Percentiles rank a stretch among this genome's conserved stretches.
phyloP scores from a whole-genome alignment of 495 filamentous ascomycete species.

The Recurvomyces mirabilis region DNA sequence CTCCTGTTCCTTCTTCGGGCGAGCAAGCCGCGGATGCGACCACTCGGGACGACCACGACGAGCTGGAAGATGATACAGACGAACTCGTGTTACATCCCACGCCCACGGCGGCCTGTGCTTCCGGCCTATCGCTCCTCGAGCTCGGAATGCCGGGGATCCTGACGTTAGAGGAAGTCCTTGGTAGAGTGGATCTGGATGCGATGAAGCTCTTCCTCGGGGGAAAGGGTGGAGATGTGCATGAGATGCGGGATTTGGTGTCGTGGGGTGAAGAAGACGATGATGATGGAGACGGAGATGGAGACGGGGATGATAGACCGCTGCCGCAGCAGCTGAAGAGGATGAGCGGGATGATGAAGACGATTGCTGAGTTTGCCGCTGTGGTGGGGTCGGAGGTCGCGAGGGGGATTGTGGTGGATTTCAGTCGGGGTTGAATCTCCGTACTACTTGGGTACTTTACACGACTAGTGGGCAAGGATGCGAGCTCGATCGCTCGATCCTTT shows the following conservation, averaged over 20 bases:
- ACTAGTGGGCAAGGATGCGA: no score
- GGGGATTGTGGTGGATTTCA: slow-evolving; percentile 35
- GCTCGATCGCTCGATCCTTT: no score
- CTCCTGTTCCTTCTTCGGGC: neutral
- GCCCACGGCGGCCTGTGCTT: slow-evolving; percentile 25
- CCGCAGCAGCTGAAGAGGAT: slow-evolving; percentile 50
- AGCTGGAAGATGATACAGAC: slow-evolving; percentile 9
- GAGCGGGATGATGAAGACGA: no score
- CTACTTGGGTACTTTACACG: no score
- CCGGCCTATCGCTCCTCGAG: slow-evolving; percentile 47
- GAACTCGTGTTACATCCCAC: slow-evolving; percentile 8
- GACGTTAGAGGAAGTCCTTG: slow-evolving; percentile 48
- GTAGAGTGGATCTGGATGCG: slow-evolving; percentile 49
- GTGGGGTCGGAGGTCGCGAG: slow-evolving; percentile 57
- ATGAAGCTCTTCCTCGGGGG: slow-evolving; percentile 38
- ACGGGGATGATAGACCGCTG: no score
- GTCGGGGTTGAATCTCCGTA: slow-evolving; percentile 7
- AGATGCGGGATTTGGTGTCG: slow-evolving; percentile 42
- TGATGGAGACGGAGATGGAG: no score
- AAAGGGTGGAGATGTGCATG: slow-evolving; percentile 24
- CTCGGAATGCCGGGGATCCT: slow-evolving; percentile 70
- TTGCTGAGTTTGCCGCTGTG: slow-evolving; percentile 67
- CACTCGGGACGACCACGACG: neutral
- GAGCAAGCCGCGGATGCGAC: no score
- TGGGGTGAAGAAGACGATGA: slow-evolving; percentile 53